Conservation (phyloP, 257 asterid genomes). For the Solanum sparsipilum region DNA sequence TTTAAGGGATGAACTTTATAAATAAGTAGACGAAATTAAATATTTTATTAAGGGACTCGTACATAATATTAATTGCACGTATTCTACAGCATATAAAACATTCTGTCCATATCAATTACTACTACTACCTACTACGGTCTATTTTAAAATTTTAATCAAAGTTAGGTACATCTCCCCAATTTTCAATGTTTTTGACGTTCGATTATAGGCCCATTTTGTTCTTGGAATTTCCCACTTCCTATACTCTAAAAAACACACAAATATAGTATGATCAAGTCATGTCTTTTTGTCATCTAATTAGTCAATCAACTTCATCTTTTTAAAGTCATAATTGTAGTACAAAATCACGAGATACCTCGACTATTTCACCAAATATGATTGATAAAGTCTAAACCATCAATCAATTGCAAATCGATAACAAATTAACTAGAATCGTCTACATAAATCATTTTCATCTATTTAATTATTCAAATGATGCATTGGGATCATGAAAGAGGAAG, state of each 20-base stretch:
- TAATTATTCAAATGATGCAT: neutral
- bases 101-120: neutral
- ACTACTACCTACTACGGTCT: neutral
- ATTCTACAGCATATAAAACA: neutral
- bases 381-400: neutral
- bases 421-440: too few species aligned
- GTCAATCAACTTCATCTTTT: neutral
- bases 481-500: neutral
- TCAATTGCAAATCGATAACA: neutral
- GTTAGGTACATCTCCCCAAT: neutral
- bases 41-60: neutral
- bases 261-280: neutral
- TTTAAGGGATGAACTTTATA: too few species aligned
- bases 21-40: too few species aligned
- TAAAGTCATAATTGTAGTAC: neutral
- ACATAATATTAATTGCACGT: neutral
- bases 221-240: neutral
- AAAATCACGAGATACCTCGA: neutral
- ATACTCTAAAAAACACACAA: neutral
- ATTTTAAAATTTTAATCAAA: neutral
- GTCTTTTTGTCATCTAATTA: neutral
- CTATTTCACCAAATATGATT: neutral
- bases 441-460: neutral
- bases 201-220: neutral
- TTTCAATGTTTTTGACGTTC: neutral